Percentiles rank a stretch among this genome's conserved stretches.
Conservation (phyloP, 2,329 filamentous ascomycete genomes). For the Aspergillus arachidicola region DNA sequence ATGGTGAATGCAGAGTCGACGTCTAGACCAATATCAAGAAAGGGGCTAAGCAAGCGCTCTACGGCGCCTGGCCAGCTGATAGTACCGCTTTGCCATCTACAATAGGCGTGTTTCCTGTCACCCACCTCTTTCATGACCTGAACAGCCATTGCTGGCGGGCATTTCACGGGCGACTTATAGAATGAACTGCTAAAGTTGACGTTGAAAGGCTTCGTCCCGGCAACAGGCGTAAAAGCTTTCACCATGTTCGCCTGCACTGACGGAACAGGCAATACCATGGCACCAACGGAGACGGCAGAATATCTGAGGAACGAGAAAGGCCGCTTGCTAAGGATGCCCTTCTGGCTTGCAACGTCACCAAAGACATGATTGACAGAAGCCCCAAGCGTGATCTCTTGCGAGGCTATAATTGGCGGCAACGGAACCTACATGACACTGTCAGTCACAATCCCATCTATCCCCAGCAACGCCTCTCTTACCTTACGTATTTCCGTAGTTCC, state of each 20-base stretch:
- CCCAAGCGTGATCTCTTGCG: conserved; percentile 35
- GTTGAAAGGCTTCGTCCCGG: conserved; percentile 37
- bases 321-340: conserved; percentile 30
- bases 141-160: conserved; percentile 35
- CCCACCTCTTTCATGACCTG: conserved; percentile 36
- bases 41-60: conserved; percentile 25
- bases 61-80: conserved; percentile 36
- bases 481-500: conserved; percentile 26
- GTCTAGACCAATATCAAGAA: conserved; percentile 28
- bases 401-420: conserved; percentile 31
- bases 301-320: conserved; percentile 37
- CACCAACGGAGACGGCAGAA: conserved; percentile 31
- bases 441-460: conserved; percentile 5
- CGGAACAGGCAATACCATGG: conserved; percentile 35
- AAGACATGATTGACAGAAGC: conserved; percentile 35
- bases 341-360: conserved; percentile 27
- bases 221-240: conserved; percentile 34
- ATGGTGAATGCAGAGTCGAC: conserved; percentile 21
- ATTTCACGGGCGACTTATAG: conserved; percentile 28
- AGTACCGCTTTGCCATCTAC: conserved; percentile 43
- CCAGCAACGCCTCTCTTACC: conserved; percentile 21
- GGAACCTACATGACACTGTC: conserved; percentile 28
- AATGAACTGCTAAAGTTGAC: conserved; percentile 34
- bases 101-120: conserved; percentile 31
- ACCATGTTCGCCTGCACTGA: conserved; percentile 31